Evolutionary conservation across 78 protist species (phyloP).

Genomic region (Pelomyxa schiedti): DNA sequence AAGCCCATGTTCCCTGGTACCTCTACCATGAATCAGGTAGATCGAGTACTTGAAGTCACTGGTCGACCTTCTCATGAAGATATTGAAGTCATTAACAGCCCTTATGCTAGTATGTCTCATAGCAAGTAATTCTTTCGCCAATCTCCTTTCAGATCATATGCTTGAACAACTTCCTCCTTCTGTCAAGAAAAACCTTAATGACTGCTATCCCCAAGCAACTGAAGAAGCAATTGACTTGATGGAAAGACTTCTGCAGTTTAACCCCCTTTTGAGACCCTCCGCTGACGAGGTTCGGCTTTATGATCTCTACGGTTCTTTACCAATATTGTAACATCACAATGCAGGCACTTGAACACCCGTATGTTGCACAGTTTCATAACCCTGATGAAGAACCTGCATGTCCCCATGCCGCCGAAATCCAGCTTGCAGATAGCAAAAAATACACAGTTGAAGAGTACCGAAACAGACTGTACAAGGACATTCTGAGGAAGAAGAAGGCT

Average conservation of each 20-base stretch:
- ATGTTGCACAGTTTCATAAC: conserved; percentile 75
- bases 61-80: conserved; percentile 73
- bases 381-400: conserved; percentile 52
- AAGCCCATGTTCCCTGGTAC: conserved; percentile 95
- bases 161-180: conserved; percentile 61
- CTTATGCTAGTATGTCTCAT: conserved; percentile 52
- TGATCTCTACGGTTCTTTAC: conserved; percentile 25
- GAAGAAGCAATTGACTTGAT: conserved; percentile 89
- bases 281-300: conserved; percentile 85
- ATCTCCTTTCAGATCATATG: conserved; percentile 70
- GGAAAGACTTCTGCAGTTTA: conserved; percentile 70
- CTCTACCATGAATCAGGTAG: conserved; percentile 93
- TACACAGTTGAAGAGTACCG: conserved; percentile 57
- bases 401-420: conserved; percentile 40
- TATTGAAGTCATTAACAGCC: conserved; percentile 63
- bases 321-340: conserved; percentile 37
- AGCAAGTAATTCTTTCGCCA: not conserved
- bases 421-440: conserved; percentile 77
- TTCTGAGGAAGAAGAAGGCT: conserved; percentile 54
- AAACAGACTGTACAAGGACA: conserved; percentile 50
- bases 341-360: conserved; percentile 87
- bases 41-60: conserved; percentile 76
- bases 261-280: conserved; percentile 83
- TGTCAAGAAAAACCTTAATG: conserved; percentile 18
- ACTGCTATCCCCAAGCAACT: conserved; percentile 77